phyloP scores from a whole-genome alignment of 805 yeast species.

The Ogataea corticis region DNA sequence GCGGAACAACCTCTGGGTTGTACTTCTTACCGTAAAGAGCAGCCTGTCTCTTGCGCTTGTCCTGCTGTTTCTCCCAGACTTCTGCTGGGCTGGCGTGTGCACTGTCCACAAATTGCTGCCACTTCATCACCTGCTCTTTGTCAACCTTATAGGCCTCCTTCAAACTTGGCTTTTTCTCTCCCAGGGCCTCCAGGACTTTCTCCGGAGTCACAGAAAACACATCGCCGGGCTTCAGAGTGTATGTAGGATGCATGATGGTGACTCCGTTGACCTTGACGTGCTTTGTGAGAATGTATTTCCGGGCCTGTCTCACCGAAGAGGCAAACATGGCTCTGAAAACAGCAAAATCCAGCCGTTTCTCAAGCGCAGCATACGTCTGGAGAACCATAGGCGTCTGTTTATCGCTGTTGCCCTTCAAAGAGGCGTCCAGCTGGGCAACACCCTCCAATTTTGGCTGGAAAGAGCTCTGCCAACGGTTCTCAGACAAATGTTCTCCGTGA shows the following conservation, averaged over 20 bases:
- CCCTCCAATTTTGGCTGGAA: slow-evolving; percentile 75
- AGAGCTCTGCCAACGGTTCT: slow-evolving; percentile 70
- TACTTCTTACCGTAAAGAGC: slow-evolving; percentile 24
- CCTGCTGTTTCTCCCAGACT: slow-evolving; percentile 52
- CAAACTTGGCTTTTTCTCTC: slow-evolving; percentile 78
- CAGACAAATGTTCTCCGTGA: slow-evolving; percentile 93
- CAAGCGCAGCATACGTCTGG: slow-evolving; percentile 87
- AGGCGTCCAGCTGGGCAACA: slow-evolving; percentile 86
- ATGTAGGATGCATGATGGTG: slow-evolving; percentile 75
- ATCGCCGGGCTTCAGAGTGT: slow-evolving; percentile 79
- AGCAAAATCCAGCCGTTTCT: slow-evolving; percentile 87
- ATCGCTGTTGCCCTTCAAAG: slow-evolving; percentile 58
- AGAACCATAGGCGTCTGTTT: slow-evolving; percentile 76
- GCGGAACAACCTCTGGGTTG: slow-evolving; percentile 20
- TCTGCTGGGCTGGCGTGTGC: slow-evolving; percentile 58
- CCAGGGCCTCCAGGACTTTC: slow-evolving; percentile 81
- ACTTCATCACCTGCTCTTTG: slow-evolving; percentile 65
- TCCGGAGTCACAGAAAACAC: slow-evolving; percentile 83
- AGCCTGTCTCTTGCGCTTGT: slow-evolving; percentile 44
- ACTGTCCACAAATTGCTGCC: slow-evolving; percentile 70
- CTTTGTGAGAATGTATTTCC: slow-evolving; percentile 80
- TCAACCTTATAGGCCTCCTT: slow-evolving; percentile 69
- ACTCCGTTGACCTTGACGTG: slow-evolving; percentile 86
- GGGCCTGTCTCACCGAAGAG: slow-evolving; percentile 88
- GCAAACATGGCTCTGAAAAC: slow-evolving; percentile 92